Base-by-base conservation (phyloP, 805 yeast species). In the Ogataea methanolica region DNA sequence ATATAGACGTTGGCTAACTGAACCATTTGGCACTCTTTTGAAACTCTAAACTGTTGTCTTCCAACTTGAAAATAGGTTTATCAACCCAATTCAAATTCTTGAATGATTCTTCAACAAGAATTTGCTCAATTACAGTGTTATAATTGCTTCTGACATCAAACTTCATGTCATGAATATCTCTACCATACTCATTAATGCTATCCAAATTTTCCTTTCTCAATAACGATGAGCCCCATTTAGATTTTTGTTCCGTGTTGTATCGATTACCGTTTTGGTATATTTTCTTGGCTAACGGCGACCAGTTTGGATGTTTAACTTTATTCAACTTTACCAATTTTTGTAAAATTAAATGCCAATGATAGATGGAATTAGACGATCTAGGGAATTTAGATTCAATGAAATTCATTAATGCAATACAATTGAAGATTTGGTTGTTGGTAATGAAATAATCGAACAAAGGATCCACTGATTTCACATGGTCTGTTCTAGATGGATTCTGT, bases 391-490 rank as follows among this genome's bases (percentile, higher is more conserved):
- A 16, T 15, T 44, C 39, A 5, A 52, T 21, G 31, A 41, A 45
- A 23, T 54, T 49, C 15, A 45, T 44, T 42, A 54, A 31, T 7
- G 58, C 58, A 19, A 52, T 45, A 14, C 54, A 50, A 36, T 44
- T 42, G 43, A 52, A 50, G 29, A 52, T 33, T 31, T 54, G 48
- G 17, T 43, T 45, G 12, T 42, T 46, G 3, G 21, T 6, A 16
- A 50, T 45, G 29, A 52, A 54, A 43, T 50, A 46, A 14, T 22
- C 31, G 15, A 19, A 23, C 7, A 38, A 21, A 23, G 22, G n/a
- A 38, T 38, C 41, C 6, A 38, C 7, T 2, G 31, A 9, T 21
- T 4, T 47, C 49, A 48, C 14, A 43, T 44, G 26, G 50, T 35
- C 15, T 26, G 33, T 17, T 12, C 50, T 48, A 5, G 52, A 50